Evolutionary conservation across 257 asterid species (phyloP).

Genomic region (Fraxinus anomala): DNA sequence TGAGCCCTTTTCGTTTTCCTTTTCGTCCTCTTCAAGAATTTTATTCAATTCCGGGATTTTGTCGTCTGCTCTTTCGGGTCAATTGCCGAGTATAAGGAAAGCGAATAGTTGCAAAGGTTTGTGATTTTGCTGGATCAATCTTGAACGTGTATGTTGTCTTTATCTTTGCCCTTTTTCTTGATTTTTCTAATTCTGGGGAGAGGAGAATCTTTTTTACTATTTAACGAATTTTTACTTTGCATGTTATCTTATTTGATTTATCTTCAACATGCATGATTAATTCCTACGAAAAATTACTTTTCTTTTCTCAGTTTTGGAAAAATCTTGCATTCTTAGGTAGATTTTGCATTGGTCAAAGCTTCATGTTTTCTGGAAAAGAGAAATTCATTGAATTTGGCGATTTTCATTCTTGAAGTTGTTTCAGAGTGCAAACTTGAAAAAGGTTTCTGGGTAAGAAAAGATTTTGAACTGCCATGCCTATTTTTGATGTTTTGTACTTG

Average conservation of each 20-base stretch:
- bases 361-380: not conserved
- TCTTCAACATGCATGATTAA: slow-evolving; percentile 1
- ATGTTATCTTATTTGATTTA: not conserved
- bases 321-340: not conserved
- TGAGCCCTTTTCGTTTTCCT: not conserved
- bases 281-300: not conserved
- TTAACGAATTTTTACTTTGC: not conserved
- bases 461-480: not conserved
- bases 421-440: not conserved
- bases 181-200: not conserved
- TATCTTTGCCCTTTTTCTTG: not conserved
- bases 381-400: not conserved
- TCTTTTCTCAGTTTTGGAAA: not conserved
- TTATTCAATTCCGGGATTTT: not conserved
- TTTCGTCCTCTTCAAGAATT: not conserved
- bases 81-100: slow-evolving; percentile 40
- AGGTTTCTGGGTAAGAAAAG: not conserved
- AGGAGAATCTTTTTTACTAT: not conserved
- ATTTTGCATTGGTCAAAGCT: not conserved
- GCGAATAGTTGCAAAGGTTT: slow-evolving; percentile 47
- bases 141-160: not conserved
- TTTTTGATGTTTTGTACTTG: too few relatives aligned
- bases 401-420: not conserved
- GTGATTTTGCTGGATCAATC: slow-evolving; percentile 20
- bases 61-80: slow-evolving; percentile 11